phyloP scores from a whole-genome alignment of 306 rosid genomes.

The Vigna mungo region DNA sequence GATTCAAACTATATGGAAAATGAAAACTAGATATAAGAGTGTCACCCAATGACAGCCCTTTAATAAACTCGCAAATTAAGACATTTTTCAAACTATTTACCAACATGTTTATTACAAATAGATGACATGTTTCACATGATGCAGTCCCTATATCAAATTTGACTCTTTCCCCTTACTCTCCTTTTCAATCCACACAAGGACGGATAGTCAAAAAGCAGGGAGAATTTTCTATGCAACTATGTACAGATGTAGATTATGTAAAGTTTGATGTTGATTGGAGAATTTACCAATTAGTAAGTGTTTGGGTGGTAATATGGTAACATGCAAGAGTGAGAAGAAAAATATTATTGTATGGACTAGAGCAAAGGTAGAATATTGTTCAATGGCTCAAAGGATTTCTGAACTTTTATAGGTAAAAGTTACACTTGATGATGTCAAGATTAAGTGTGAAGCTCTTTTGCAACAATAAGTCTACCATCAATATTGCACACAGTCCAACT shows the following conservation, averaged over 20 bases:
- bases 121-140: not conserved
- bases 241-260: not conserved
- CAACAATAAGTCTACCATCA: not conserved
- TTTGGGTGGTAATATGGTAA: not conserved
- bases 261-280: not conserved
- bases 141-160: constrained; percentile 8
- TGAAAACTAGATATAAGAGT: constrained; percentile 29
- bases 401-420: not conserved
- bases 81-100: constrained; percentile 11
- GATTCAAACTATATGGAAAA: constrained; percentile 29
- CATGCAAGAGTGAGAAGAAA: not conserved
- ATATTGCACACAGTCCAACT: not conserved
- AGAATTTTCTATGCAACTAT: not conserved
- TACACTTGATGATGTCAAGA: not conserved
- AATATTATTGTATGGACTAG: not conserved
- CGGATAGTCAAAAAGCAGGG: not conserved
- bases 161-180: constrained; percentile 5
- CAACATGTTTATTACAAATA: not conserved
- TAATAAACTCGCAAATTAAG: not conserved
- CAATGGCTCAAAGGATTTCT: not conserved
- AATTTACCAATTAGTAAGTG: not conserved
- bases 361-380: not conserved
- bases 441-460: not conserved
- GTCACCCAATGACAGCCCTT: constrained; percentile 30
- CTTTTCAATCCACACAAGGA: constrained; percentile 8